These are phyloP conservation scores for Malania oleifera DNA, from an alignment of 164 flowering plant genomes.

Conservation along the genomic window DNA sequence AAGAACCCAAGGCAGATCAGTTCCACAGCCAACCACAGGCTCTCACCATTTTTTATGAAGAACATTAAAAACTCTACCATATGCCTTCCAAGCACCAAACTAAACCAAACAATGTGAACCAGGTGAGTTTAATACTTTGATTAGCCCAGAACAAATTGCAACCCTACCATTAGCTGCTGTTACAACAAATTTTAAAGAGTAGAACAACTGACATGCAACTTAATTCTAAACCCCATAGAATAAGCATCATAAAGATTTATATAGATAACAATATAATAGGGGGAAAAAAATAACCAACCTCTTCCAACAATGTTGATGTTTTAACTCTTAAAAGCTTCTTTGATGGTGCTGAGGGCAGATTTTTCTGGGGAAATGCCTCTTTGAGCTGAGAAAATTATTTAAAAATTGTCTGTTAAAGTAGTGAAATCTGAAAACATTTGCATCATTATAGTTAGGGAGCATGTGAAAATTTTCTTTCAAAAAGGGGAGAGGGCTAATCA, in stretches of 20 bases:
- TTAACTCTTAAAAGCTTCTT: not conserved
- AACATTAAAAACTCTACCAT: too few relatives aligned
- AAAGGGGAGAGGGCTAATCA: not conserved
- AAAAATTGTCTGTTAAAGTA: not conserved
- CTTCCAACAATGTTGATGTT: conserved; percentile 1
- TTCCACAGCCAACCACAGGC: too few relatives aligned
- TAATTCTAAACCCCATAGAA: not conserved
- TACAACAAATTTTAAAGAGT: too few relatives aligned
- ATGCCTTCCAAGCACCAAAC: too few relatives aligned
- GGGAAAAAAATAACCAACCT: not conserved
- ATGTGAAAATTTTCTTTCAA: not conserved
- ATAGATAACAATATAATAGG: not conserved
- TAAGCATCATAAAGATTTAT: not conserved
- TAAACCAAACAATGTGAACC: too few relatives aligned
- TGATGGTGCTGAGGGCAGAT: not conserved
- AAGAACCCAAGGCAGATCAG: too few relatives aligned
- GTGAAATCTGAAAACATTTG: not conserved
- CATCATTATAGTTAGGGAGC: not conserved
- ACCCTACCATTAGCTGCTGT: too few relatives aligned
- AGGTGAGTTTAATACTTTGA: too few relatives aligned
- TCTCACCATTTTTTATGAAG: too few relatives aligned
- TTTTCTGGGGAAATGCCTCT: not conserved
- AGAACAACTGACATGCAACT: not conserved
- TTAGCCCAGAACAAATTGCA: too few relatives aligned
- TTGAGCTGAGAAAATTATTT: not conserved